phyloP scores from a whole-genome alignment of 495 filamentous ascomycete genomes.

The Penicillium tannophilum region DNA sequence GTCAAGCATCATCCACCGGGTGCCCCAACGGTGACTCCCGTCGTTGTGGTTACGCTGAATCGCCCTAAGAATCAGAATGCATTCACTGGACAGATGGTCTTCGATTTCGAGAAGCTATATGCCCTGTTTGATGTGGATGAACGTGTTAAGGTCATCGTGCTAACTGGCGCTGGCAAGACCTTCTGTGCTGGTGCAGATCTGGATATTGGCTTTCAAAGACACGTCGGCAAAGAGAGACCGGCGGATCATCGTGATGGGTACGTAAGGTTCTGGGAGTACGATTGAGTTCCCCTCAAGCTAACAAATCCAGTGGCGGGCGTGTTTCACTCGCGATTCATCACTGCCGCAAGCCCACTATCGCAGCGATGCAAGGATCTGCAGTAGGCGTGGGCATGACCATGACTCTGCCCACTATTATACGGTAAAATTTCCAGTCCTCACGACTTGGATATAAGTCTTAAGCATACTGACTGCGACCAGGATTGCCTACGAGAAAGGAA shows the following conservation, averaged over 20 bases:
- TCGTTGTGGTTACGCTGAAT: constrained; percentile 60
- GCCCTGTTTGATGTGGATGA: constrained; percentile 55
- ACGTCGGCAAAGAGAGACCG: constrained; percentile 28
- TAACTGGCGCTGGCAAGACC: constrained; percentile 60
- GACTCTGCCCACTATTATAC: constrained; percentile 62
- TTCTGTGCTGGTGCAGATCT: constrained; percentile 71
- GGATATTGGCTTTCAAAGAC: constrained; percentile 51
- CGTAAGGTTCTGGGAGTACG: constrained; percentile 1
- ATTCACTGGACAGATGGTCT: constrained; percentile 58
- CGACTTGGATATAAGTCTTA: neutral
- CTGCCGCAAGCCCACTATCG: constrained; percentile 67
- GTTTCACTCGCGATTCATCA: constrained; percentile 60
- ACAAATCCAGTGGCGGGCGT: constrained; percentile 31
- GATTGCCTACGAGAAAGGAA: constrained; percentile 54
- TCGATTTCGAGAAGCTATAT: constrained; percentile 57
- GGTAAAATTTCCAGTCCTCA: constrained; percentile 20
- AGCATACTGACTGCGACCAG: constrained; percentile 23
- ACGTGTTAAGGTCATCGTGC: constrained; percentile 57
- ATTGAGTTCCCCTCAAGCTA: neutral
- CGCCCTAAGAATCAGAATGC: constrained; percentile 64
- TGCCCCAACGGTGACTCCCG: constrained; percentile 51
- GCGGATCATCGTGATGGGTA: constrained; percentile 52
- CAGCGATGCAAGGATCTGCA: constrained; percentile 64
- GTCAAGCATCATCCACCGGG: constrained; percentile 54
- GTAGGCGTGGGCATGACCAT: constrained; percentile 71